phyloP scores from a whole-genome alignment of 2,329 filamentous ascomycete species.

The Penicillium sclerotiorum region DNA sequence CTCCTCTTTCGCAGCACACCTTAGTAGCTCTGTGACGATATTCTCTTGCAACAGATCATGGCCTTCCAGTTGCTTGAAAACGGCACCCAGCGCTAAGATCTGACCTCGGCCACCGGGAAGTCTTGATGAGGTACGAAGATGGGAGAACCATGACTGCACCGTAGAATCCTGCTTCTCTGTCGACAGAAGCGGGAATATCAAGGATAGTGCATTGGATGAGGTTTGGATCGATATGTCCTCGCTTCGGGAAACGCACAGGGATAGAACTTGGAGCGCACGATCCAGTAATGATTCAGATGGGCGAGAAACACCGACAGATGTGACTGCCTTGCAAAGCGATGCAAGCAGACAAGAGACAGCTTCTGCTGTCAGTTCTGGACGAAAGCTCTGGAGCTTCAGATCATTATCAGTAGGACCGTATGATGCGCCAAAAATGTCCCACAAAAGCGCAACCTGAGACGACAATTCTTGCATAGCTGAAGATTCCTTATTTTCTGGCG shows the following conservation, averaged over 20 bases:
- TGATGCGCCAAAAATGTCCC: conserved; percentile 41
- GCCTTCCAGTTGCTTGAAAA: conserved; percentile 37
- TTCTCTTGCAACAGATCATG: conserved; percentile 26
- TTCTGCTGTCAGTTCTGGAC: conserved; percentile 47
- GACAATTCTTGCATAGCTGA: conserved; percentile 31
- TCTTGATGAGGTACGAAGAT: conserved; percentile 39
- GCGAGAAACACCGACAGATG: conserved; percentile 9
- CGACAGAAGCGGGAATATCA: conserved; percentile 43
- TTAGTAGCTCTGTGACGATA: conserved; percentile 38
- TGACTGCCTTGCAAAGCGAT: conserved; percentile 38
- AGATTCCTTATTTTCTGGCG: conserved; percentile 20
- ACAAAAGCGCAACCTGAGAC: conserved; percentile 34
- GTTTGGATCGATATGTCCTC: conserved; percentile 45
- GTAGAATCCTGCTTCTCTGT: conserved; percentile 34
- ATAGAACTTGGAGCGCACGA: conserved; percentile 36
- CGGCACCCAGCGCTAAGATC: conserved; percentile 45
- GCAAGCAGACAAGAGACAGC: conserved; percentile 42
- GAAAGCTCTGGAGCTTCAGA: conserved; percentile 41
- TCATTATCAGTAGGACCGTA: conserved; percentile 40
- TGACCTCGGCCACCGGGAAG: conserved; percentile 46
- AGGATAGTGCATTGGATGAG: conserved; percentile 43
- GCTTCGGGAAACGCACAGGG: conserved; percentile 42
- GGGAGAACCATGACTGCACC: conserved; percentile 43
- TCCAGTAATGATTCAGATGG: conserved; percentile 30
- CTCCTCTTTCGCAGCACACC: conserved; percentile 39